Conservation (phyloP, 73 alveolate species). For the Paramecium sexaurelia region DNA sequence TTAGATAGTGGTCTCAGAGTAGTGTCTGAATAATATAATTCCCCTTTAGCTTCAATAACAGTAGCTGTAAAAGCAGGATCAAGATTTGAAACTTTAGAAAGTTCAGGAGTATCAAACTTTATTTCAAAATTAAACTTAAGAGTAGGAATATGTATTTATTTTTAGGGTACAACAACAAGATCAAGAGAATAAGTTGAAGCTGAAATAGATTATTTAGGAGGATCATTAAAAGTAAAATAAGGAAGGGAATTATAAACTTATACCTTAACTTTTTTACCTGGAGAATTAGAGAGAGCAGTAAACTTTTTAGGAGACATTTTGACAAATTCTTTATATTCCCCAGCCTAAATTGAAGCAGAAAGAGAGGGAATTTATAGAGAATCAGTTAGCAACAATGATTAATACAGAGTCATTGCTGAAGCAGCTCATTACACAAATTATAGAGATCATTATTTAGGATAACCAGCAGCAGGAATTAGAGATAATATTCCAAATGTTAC, state of each 20-base stretch:
- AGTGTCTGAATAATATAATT: background rate
- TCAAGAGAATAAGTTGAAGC: slow-evolving; percentile 72
- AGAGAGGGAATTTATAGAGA: slow-evolving; percentile 76
- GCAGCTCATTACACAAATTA: slow-evolving; percentile 77
- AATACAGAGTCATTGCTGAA: slow-evolving; percentile 74
- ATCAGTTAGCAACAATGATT: slow-evolving; percentile 70
- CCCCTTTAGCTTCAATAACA: slow-evolving; percentile 64
- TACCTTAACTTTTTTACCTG: slow-evolving; percentile 73
- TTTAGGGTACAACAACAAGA: slow-evolving; percentile 79
- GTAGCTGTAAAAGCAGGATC: slow-evolving; percentile 84
- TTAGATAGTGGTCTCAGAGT: slow-evolving; percentile 61
- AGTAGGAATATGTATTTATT: slow-evolving; percentile 10
- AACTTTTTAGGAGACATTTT: slow-evolving; percentile 78
- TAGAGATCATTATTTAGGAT: slow-evolving; percentile 85
- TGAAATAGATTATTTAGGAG: slow-evolving; percentile 76
- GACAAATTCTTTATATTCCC: slow-evolving; percentile 68
- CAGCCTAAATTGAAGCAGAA: slow-evolving; percentile 75
- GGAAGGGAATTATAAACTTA: slow-evolving; percentile 78
- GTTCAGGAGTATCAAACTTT: slow-evolving; percentile 79
- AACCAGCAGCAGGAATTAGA: slow-evolving; percentile 84
- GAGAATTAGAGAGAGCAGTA: slow-evolving; percentile 76
- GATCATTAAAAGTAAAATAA: slow-evolving; percentile 54
- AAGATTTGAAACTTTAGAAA: slow-evolving; percentile 79
- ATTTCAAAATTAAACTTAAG: slow-evolving; percentile 71
- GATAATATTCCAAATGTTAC: slow-evolving; percentile 72